These are phyloP conservation scores for Murraya koenigii DNA, from an alignment of 345 rosid species.

Conservation along the genomic window DNA sequence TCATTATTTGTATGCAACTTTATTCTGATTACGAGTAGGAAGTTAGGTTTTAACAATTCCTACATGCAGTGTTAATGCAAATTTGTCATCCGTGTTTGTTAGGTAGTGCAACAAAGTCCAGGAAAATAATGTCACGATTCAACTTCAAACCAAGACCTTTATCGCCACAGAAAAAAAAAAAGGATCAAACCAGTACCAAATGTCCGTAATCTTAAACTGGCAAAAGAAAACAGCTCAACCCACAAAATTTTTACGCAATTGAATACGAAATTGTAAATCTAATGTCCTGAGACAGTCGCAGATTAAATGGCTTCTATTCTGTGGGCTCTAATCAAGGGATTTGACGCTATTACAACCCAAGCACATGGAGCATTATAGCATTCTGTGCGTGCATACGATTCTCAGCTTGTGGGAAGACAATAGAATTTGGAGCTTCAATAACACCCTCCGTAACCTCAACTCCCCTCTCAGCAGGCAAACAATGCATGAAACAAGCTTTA, in stretches of 20 bases:
- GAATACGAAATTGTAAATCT: neutral
- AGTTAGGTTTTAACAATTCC: neutral
- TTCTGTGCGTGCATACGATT: slow-evolving; percentile 96
- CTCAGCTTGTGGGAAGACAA: slow-evolving; percentile 93
- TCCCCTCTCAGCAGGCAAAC: slow-evolving; percentile 98
- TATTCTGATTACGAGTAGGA: neutral
- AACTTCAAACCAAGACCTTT: neutral
- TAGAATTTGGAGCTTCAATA: slow-evolving; percentile 84
- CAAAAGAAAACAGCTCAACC: neutral
- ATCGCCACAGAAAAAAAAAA: too few relatives aligned
- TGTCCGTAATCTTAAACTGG: neutral
- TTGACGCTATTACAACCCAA: slow-evolving; percentile 38
- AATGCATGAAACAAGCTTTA: slow-evolving; percentile 91
- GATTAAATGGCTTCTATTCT: neutral
- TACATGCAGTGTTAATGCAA: too few relatives aligned
- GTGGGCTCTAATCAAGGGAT: neutral
- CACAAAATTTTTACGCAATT: neutral
- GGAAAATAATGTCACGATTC: neutral
- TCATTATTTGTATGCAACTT: neutral
- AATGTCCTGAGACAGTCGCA: neutral
- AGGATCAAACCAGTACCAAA: neutral
- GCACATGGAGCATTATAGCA: slow-evolving; percentile 78
- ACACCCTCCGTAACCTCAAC: slow-evolving; percentile 86
- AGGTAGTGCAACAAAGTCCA: neutral
- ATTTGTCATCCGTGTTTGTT: too few relatives aligned